Base-by-base conservation (phyloP, 139 green algal species). In the Nannochloris sp. region DNA sequence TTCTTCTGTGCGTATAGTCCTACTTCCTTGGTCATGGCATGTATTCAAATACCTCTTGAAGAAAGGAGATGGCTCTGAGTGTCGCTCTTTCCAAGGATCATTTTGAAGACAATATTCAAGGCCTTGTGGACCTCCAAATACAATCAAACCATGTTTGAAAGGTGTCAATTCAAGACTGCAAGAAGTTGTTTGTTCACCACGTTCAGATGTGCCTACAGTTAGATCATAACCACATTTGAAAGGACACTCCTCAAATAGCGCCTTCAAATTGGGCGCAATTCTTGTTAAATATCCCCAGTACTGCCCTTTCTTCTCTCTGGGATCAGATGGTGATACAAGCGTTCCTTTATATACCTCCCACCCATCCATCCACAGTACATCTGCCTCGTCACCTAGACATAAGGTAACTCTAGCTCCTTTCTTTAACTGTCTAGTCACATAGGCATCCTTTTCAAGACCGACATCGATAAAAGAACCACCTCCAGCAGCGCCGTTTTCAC, bases 281-380 rank as follows among this genome's bases (percentile, higher is more conserved):
- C 90, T 78, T 19, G 85, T 80, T 27, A 70, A 72, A 79, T 92
- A 97, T 38, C 90, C 90, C 91, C 91, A 97, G 67, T 95, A 95
- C 23, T 80, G 61, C 1, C 88, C 90, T 4, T 54, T 46, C 27
- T 66, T 38, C 45, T 78, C 70, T 0, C 80, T 73, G 2, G 89
- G 89, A 12, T 72, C 70, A 45, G 64, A 32, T 6, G 65, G 64
- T 24, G 62, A 39, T 10, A 32, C 58, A 31, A 89, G 70, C 67
- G 76, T 37, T 37, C 65, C 82, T 34, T 70, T 9, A n/a, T 85
- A 65, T 71, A 87, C 83, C 38, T 76, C 64, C 56, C 83, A 71
- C 4, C 76, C 77, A 36, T 78, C 65, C 15, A 72, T 53, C 1
- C 32, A 57, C 33, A 74, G 42, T 19, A 70, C 72, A 13, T 68